A percentile compares a stretch with the other conserved stretches of the same genome.
These are phyloP conservation scores for Roridomyces roridus DNA, from an alignment of 768 basidiomycete genomes.

Conservation along the genomic window DNA sequence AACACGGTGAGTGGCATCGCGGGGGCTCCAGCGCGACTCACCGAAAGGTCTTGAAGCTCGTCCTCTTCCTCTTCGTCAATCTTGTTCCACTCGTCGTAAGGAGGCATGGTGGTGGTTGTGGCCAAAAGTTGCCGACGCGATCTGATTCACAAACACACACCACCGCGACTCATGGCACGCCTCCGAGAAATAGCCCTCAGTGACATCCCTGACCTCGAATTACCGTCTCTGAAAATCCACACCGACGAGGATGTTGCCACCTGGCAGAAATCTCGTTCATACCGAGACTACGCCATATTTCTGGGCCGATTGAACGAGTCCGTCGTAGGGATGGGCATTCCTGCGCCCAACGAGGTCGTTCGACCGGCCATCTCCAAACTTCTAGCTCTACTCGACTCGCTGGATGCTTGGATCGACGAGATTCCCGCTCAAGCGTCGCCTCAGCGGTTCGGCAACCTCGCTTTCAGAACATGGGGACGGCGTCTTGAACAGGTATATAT, in stretches of 20 bases:
- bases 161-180: background rate
- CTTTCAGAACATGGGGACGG: conserved; percentile 85
- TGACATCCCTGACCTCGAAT: conserved; percentile 10
- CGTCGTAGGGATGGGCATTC: conserved; percentile 69
- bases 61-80: conserved; percentile 84
- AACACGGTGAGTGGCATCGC: background rate
- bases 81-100: conserved; percentile 83
- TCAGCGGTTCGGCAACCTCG: conserved; percentile 92
- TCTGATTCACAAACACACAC: conserved; percentile 9
- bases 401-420: conserved; percentile 80
- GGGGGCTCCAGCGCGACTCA: conserved; percentile 33
- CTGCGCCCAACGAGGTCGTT: conserved; percentile 40
- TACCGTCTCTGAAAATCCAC: conserved; percentile 63
- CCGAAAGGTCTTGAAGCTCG: conserved; percentile 75
- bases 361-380: conserved; percentile 48
- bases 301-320: conserved; percentile 78
- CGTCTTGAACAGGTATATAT: conserved; percentile 73
- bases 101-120: conserved; percentile 57
- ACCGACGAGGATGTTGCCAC: conserved; percentile 72
- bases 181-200: conserved; percentile 28
- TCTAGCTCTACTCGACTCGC: conserved; percentile 63
- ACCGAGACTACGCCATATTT: conserved; percentile 76
- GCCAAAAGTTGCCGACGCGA: background rate
- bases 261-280: conserved; percentile 80
- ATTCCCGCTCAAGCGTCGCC: conserved; percentile 77